Evolutionary conservation across 768 basidiomycete species (phyloP), one percentile per base, ranked within the genome.

Genomic region (Suillus bovinus): DNA sequence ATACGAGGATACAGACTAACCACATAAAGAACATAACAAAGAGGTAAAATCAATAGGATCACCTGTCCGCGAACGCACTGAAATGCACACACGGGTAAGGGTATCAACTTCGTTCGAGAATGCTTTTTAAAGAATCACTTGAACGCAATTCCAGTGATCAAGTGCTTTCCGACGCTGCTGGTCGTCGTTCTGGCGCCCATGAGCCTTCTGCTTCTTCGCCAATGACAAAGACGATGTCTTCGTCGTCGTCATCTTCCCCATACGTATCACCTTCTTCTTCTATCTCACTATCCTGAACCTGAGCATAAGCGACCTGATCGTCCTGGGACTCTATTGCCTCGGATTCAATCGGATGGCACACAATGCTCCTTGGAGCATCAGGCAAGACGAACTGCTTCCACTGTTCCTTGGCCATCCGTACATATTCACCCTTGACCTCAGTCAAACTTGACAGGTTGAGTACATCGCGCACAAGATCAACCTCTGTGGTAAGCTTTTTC

Each of bases 161-260:
- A 29, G 55, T 56, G 55, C 27, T 39, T 56, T 56, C 36, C 17
- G 24, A 56, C 39, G 38, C 17, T 57, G 24, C n/a, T 56, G 33
- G 20, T 27, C 57, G 14, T 46, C 74, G 74, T 63, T 77, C 71
- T 50, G 73, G 69, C 65, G 74, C 75, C 76, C 76, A 78, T 3
- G 71, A 68, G 39, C 66, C 75, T 57, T 77, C 77, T n/a, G 76
- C 76, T 61, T 80, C 80, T 62, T 79, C 71, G 46, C 82, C 84
- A 71, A 90, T 82, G 42, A 90, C 88, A 65, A 90, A 87, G n/a
- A 83, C 87, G n/a, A 90, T 82, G 44, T 89, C 87, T 36, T 89
- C 88, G n/a, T 89, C 88, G 2, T 87, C 87, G 3, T 88, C 87
- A 11, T 88, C 86, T 3, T 86, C 82, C 14, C 75, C 79, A 34